Evolutionary conservation across 495 filamentous ascomycete species (phyloP).

Genomic region (Neurospora pannonica): DNA sequence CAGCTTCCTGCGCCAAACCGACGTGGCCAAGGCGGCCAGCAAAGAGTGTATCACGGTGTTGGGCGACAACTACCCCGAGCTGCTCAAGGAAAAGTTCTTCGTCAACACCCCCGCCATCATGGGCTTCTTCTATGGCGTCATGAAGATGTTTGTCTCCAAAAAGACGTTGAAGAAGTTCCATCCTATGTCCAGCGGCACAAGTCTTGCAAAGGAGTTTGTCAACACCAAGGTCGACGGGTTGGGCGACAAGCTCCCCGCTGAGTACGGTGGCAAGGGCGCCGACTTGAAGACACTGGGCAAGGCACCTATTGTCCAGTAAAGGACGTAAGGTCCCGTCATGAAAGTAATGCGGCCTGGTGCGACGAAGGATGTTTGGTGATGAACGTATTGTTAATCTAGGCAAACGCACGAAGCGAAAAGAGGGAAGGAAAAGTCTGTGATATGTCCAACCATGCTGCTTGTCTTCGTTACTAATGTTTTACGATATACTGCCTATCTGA

Average conservation of each 20-base stretch:
- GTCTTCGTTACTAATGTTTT: not conserved
- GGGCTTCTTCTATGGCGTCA: conserved; percentile 72
- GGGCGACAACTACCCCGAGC: conserved; percentile 72
- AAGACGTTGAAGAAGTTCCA: conserved; percentile 83
- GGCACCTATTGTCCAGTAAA: conserved; percentile 20
- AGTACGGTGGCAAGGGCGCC: conserved; percentile 63
- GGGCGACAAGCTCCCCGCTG: conserved; percentile 52
- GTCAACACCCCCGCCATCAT: conserved; percentile 82
- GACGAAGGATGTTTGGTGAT: not conserved
- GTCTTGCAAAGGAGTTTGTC: conserved; percentile 53
- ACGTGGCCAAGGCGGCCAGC: conserved; percentile 57
- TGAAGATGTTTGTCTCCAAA: conserved; percentile 68
- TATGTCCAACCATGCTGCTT: not conserved
- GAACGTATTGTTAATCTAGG: not conserved
- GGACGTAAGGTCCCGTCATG: not conserved
- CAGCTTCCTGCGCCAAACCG: conserved; percentile 67
- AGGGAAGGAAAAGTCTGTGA: not conserved
- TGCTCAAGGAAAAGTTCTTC: conserved; percentile 82
- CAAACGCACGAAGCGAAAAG: not conserved
- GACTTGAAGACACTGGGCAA: conserved; percentile 32
- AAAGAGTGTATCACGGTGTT: conserved; percentile 73
- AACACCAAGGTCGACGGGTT: conserved; percentile 36
- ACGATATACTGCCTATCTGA: not conserved
- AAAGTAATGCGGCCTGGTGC: not conserved
- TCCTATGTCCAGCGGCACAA: conserved; percentile 65